Base-by-base conservation (phyloP, 2,329 filamentous ascomycete species). In the Aureobasidium sp. region DNA sequence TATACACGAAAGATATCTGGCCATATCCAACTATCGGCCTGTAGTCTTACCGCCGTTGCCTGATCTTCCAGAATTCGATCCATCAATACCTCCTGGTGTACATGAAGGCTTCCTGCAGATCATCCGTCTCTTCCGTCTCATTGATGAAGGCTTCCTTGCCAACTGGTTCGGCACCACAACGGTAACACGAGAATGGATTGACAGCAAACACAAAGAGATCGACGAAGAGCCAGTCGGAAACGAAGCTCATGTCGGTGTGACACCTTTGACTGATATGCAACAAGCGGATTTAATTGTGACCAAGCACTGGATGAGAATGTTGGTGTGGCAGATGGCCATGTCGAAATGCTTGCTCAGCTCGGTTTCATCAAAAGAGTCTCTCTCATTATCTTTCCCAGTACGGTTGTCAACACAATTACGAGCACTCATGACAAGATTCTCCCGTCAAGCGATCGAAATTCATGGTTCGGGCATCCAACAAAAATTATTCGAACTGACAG, bases 401-500 rank as follows among this genome's bases (percentile, higher is more conserved):
- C 73, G 74, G 0, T 70, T 80, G 6, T 79, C 77, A 1, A 72
- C 73, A 57, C 75, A 77, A 58, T 70, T 80, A 2, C 76, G 77
- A 5, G 70, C 74, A 32, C 76, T 78, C 61, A 69, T 80, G 17
- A 71, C 71, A 0, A 70, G 68, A 55, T 76, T 79, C 66, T 76
- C 76, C 5, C 71, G 72, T 17, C 70, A 78, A 41, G 79, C 78
- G 59, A 79, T 85, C 63, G 78, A 78, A 32, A 79, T 82, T 5
- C 82, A 85, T 66, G 82, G 83, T 8, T 80, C 76, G 41, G 80
- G 80, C 26, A 82, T 85, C 61, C 73, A 84, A 58, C 79, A 83
- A 64, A 85, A 85, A 68, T 73, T 85, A 5, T 83, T 85, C 61
- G 83, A 85, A 67, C 82, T 85, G 64, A 81, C 82, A 0, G 83